phyloP scores from a whole-genome alignment of 2,329 filamentous ascomycete species.

The Fusarium gaditjirri region DNA sequence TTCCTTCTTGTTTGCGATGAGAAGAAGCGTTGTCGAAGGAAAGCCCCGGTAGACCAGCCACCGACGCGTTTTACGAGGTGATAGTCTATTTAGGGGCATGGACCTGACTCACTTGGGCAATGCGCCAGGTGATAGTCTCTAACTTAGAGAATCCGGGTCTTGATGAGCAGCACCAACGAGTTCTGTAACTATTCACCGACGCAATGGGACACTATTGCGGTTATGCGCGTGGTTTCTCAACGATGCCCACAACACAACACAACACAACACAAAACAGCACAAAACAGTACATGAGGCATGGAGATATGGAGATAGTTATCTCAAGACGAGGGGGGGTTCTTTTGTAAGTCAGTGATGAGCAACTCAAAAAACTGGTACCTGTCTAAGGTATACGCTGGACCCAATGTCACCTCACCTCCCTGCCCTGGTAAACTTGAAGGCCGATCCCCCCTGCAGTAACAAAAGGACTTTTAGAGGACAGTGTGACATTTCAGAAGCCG shows the following conservation, averaged over 20 bases:
- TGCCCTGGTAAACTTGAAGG: constrained; percentile 12
- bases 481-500: constrained; percentile 3
- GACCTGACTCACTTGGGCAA: constrained; percentile 7
- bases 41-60: constrained; percentile 20
- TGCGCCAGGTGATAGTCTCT: background rate
- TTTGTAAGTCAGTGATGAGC: constrained; percentile 6
- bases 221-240: background rate
- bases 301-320: background rate
- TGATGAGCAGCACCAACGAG: background rate
- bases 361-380: constrained; percentile 2
- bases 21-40: constrained; percentile 8
- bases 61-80: constrained; percentile 21
- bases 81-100: constrained; percentile 3
- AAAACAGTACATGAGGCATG: background rate
- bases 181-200: background rate
- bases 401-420: constrained; percentile 5
- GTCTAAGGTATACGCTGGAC: constrained; percentile 1
- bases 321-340: background rate
- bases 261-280: background rate
- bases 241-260: background rate
- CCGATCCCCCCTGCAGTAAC: constrained; percentile 30
- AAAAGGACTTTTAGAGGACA: constrained; percentile 10
- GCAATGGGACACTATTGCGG: background rate
- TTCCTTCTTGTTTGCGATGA: background rate
- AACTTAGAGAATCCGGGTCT: background rate